A percentile compares a stretch with the other conserved stretches of the same genome.
phyloP scores from a whole-genome alignment of 176 grass and related monocot species.

The Triticum urartu region DNA sequence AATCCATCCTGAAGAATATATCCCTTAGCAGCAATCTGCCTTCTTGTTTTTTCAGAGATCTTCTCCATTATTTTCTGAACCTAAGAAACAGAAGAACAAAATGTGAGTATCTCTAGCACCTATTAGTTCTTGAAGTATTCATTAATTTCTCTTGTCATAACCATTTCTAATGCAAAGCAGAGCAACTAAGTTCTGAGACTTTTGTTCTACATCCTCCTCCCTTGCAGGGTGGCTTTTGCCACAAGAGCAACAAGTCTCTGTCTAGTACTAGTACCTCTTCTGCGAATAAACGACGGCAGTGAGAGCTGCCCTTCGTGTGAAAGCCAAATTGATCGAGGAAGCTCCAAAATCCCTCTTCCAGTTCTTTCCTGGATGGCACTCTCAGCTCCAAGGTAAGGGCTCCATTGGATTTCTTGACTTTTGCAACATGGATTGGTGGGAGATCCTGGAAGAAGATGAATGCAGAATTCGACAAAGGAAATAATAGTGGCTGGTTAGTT shows the following conservation, averaged over 20 bases:
- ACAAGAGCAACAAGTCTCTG: neutral
- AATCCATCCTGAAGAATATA: conserved; percentile 61
- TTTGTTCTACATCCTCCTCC: neutral
- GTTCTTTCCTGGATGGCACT: conserved; percentile 18
- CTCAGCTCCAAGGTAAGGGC: conserved; percentile 38
- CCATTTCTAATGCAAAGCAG: neutral
- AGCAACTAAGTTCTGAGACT: neutral
- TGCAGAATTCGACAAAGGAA: neutral
- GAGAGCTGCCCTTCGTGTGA: neutral
- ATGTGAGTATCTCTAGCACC: neutral
- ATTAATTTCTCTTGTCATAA: neutral
- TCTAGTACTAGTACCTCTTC: conserved; percentile 30
- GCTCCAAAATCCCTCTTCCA: conserved; percentile 32
- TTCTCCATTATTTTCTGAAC: conserved; percentile 51
- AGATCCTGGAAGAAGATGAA: conserved; percentile 26
- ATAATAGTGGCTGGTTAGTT: neutral
- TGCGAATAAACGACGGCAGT: conserved; percentile 25
- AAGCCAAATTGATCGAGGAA: conserved; percentile 44
- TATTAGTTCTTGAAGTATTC: neutral
- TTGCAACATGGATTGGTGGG: neutral
- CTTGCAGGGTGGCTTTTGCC: neutral
- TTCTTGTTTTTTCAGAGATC: conserved; percentile 49
- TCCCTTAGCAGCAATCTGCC: conserved; percentile 43
- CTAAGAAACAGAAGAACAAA: conserved; percentile 41
- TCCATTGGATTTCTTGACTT: conserved; percentile 32